A percentile compares a stretch with the other conserved stretches of the same genome.
Conservation (phyloP, 1,284 basidiomycete species). For the Golubevia pallescens region DNA sequence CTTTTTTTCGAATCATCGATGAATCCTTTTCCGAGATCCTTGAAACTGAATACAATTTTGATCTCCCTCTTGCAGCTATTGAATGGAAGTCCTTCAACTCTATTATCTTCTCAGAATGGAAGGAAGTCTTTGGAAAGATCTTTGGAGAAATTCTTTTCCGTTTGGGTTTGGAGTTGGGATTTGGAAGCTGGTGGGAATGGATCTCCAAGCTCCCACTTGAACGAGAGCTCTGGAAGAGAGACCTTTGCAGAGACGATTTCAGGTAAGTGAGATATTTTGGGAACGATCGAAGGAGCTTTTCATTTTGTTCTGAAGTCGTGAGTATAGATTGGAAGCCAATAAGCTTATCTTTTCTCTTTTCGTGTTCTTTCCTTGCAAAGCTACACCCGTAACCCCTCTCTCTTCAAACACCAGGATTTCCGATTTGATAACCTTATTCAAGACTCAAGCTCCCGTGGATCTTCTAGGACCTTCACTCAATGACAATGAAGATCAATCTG, state of each 20-base stretch:
- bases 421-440: background rate
- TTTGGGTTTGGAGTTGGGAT: conserved; percentile 41
- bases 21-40: too few relatives aligned
- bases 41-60: too few relatives aligned
- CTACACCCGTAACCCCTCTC: background rate
- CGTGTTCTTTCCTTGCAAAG: background rate
- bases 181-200: conserved; percentile 3
- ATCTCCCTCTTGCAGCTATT: conserved; percentile 8
- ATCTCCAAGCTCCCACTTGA: too few relatives aligned
- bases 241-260: too few relatives aligned
- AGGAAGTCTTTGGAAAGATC: conserved; percentile 19
- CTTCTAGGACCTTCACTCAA: background rate
- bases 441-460: background rate
- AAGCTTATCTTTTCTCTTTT: background rate
- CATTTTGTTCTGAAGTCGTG: conserved; percentile 12
- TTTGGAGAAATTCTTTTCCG: conserved; percentile 34
- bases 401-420: background rate
- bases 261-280: too few relatives aligned
- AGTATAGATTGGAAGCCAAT: too few relatives aligned
- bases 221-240: too few relatives aligned
- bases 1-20: too few relatives aligned
- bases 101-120: conserved; percentile 19
- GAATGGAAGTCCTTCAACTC: conserved; percentile 22
- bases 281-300: conserved; percentile 19
- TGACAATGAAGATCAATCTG: background rate